Conservation (phyloP, 495 filamentous ascomycete species). For the Annulohypoxylon stygium region DNA sequence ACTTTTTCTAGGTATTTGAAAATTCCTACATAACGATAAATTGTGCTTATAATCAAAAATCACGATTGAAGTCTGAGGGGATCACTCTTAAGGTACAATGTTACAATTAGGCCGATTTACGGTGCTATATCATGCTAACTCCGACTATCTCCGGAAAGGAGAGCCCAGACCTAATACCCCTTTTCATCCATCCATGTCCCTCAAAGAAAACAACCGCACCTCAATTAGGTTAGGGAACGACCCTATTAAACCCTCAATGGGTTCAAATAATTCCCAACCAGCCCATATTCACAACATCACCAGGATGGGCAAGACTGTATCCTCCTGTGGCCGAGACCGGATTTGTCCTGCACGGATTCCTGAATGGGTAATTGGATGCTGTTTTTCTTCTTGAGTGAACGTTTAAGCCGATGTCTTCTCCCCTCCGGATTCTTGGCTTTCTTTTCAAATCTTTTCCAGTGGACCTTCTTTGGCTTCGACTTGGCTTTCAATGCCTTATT, state of each 20-base stretch:
- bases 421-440: background rate
- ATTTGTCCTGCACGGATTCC: constrained; percentile 23
- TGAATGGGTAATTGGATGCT: constrained; percentile 40
- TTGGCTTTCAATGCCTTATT: background rate
- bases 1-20: no score
- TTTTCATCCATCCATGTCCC: background rate
- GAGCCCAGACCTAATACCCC: background rate
- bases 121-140: constrained; percentile 1
- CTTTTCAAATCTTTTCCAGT: constrained; percentile 13
- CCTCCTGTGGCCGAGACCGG: constrained; percentile 23
- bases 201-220: background rate
- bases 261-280: background rate
- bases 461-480: constrained; percentile 15
- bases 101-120: background rate
- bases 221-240: background rate
- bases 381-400: constrained; percentile 33
- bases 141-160: background rate
- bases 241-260: background rate
- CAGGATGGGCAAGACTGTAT: constrained; percentile 39
- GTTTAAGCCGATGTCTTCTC: constrained; percentile 26
- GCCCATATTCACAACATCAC: background rate
- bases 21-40: no score
- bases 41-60: no score
- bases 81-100: background rate
- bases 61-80: no score